phyloP scores from a whole-genome alignment of 306 rosid genomes.

The Alnus rubra region DNA sequence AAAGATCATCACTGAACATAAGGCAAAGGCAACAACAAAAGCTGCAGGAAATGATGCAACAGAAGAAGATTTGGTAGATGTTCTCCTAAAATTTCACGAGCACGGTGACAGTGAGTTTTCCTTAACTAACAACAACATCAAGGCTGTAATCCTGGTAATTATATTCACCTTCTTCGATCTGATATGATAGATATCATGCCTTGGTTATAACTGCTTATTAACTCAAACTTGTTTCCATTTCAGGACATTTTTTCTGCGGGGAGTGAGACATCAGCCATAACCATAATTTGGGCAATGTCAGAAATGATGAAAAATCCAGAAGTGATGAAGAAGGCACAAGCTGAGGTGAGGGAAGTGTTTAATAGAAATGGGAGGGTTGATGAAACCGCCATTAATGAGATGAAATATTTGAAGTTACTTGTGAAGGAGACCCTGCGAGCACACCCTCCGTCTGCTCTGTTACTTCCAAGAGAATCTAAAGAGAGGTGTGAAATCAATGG shows the following conservation, averaged over 20 bases:
- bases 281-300: constrained; percentile 36
- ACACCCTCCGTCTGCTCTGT: constrained; percentile 20
- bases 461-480: constrained; percentile 29
- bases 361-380: neutral
- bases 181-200: too few species aligned
- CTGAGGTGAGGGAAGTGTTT: constrained; percentile 36
- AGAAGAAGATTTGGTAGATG: constrained; percentile 31
- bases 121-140: constrained; percentile 18
- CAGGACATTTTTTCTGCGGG: constrained; percentile 40
- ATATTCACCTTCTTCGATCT: too few species aligned
- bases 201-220: neutral
- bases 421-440: constrained; percentile 41
- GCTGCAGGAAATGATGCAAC: neutral
- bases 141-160: constrained; percentile 32
- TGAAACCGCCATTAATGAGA: too few species aligned
- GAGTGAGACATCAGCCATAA: constrained; percentile 31
- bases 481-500: constrained; percentile 27
- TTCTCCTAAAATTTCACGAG: constrained; percentile 27
- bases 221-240: neutral
- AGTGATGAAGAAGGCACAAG: constrained; percentile 39
- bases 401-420: constrained; percentile 13
- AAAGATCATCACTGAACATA: constrained; percentile 14
- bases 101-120: neutral
- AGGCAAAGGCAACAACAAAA: neutral
- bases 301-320: constrained; percentile 44